Evolutionary conservation across 2,329 filamentous ascomycete genomes (phyloP).

Genomic region (Aspergillus sp.): DNA sequence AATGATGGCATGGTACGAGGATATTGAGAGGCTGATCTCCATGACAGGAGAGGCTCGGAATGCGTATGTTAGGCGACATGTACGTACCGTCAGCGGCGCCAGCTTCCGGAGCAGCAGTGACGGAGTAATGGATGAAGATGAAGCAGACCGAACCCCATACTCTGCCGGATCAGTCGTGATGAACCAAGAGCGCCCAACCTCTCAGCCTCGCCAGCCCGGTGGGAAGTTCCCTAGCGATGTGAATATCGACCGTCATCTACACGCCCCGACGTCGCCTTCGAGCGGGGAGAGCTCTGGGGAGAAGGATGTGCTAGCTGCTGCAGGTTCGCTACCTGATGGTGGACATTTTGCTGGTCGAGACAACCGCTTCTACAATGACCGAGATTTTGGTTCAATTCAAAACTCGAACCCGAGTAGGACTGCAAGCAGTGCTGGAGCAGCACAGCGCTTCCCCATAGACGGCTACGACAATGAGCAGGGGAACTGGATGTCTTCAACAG

Average conservation of each 20-base stretch:
- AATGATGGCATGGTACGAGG: slow-evolving; percentile 96
- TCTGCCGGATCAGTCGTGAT: slow-evolving; percentile 54
- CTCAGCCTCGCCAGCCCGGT: slow-evolving; percentile 71
- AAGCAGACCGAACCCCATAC: slow-evolving; percentile 65
- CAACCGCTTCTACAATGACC: slow-evolving; percentile 28
- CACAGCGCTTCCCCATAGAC: slow-evolving; percentile 18
- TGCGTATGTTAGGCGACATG: slow-evolving; percentile 81
- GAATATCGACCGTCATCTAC: slow-evolving; percentile 81
- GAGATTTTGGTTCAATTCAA: slow-evolving; percentile 15
- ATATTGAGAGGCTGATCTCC: slow-evolving; percentile 86
- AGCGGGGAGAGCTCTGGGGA: slow-evolving; percentile 76
- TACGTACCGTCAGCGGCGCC: slow-evolving; percentile 70
- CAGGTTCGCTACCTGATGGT: slow-evolving; percentile 55
- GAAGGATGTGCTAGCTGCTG: slow-evolving; percentile 60
- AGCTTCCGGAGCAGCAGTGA: slow-evolving; percentile 68
- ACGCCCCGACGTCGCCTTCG: slow-evolving; percentile 74
- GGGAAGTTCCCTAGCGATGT: slow-evolving; percentile 96
- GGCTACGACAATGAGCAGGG: slow-evolving; percentile 47
- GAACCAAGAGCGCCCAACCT: slow-evolving; percentile 38
- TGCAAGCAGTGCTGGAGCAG: slow-evolving; percentile 7
- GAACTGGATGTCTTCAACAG: slow-evolving; percentile 54
- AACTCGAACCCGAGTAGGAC: slow-evolving; percentile 16
- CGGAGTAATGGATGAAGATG: slow-evolving; percentile 73
- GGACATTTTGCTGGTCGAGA: slow-evolving; percentile 26
- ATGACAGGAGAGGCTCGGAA: slow-evolving; percentile 84